Evolutionary conservation across 23 red algal species (phyloP).

Genomic region (Pyropia haitanensis): DNA sequence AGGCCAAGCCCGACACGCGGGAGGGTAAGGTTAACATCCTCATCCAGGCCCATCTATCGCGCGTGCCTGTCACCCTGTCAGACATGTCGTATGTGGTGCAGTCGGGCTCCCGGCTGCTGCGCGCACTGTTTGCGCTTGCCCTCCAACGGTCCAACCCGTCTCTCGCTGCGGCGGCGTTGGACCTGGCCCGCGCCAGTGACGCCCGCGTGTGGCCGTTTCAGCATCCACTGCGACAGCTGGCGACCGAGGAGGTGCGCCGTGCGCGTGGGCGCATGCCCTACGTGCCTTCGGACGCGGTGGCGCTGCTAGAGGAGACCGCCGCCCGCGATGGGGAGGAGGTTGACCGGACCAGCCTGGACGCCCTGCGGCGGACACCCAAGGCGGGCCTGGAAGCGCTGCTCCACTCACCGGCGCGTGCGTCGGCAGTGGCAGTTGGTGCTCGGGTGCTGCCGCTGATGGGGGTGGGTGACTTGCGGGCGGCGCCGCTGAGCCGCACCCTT

Average conservation of each 20-base stretch:
- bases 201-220: slow-evolving; percentile 80
- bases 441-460: slow-evolving; percentile 41
- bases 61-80: slow-evolving; percentile 42
- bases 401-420: slow-evolving; percentile 32
- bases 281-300: slow-evolving; percentile 9
- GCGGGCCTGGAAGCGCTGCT: slow-evolving; percentile 34
- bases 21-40: slow-evolving; percentile 86
- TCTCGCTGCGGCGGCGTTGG: slow-evolving; percentile 47
- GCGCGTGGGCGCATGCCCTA: slow-evolving; percentile 1
- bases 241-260: slow-evolving; percentile 1
- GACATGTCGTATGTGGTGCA: slow-evolving; percentile 86
- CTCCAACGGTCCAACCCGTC: slow-evolving; percentile 47
- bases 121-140: slow-evolving; percentile 76
- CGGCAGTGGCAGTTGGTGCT: slow-evolving; percentile 24
- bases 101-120: slow-evolving; percentile 45
- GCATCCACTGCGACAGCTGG: slow-evolving; percentile 81
- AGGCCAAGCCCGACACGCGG: slow-evolving; percentile 31
- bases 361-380: slow-evolving; percentile 22
- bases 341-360: slow-evolving; percentile 1
- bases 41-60: slow-evolving; percentile 82
- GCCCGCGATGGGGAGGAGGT: slow-evolving; percentile 21
- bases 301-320: slow-evolving; percentile 27
- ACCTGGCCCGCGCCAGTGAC: slow-evolving; percentile 67
- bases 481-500: slow-evolving; percentile 36
- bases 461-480: slow-evolving; percentile 16